A percentile compares a stretch with the other conserved stretches of the same genome.
Evolutionary conservation across 1,284 basidiomycete genomes (phyloP).

Genomic region (Marasmius tenuissimus): DNA sequence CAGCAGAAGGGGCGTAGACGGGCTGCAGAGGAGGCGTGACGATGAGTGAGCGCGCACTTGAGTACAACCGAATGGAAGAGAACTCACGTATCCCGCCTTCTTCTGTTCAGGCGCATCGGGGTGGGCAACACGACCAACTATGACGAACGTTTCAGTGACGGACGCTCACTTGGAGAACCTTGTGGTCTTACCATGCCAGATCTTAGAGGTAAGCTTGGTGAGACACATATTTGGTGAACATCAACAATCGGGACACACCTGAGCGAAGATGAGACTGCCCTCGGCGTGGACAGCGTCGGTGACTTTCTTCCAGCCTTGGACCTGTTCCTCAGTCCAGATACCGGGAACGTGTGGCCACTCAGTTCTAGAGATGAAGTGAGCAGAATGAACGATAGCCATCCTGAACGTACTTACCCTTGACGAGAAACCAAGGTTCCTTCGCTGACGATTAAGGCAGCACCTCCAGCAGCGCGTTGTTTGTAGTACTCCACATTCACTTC

Average conservation of each 20-base stretch:
- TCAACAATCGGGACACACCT: conserved; percentile 18
- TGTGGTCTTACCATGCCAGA: conserved; percentile 33
- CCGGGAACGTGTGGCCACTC: conserved; percentile 42
- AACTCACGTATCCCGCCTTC: conserved; percentile 29
- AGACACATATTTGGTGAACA: not conserved
- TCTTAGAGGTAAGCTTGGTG: not conserved
- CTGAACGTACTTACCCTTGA: conserved; percentile 35
- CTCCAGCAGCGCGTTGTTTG: conserved; percentile 35
- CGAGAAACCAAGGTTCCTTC: conserved; percentile 41
- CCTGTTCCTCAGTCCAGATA: conserved; percentile 37
- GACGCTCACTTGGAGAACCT: not conserved
- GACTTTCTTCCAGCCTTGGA: conserved; percentile 38
- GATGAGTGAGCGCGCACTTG: not conserved
- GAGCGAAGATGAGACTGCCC: conserved; percentile 34
- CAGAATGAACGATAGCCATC: not conserved
- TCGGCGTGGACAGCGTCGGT: conserved; percentile 34
- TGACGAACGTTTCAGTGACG: not conserved
- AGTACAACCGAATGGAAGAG: not conserved
- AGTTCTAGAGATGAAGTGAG: conserved; percentile 22
- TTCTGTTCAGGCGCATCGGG: conserved; percentile 36
- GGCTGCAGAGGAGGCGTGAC: conserved; percentile 19
- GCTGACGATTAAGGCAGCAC: conserved; percentile 42
- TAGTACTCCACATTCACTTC: conserved; percentile 45
- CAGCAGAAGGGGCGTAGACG: conserved; percentile 39
- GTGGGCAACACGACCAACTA: conserved; percentile 35